Base-by-base conservation (phyloP, 2,329 filamentous ascomycete species). In the Cytospora paraplurivora region DNA sequence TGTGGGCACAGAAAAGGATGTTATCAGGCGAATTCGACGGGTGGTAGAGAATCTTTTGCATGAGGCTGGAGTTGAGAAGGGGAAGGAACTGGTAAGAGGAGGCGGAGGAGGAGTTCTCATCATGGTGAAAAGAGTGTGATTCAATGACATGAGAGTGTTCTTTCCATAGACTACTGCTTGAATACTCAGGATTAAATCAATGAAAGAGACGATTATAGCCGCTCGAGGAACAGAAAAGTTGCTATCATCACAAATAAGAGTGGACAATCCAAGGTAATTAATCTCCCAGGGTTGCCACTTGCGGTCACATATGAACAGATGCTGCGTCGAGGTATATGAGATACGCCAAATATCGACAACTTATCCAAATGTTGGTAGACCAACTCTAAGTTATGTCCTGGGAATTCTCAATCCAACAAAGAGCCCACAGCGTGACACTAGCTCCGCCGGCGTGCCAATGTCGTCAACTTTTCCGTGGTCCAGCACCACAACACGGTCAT, bases 1-100 rank as follows among this genome's bases (percentile, higher is more conserved):
- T 0, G 75, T 71, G 0, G 74, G 75, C 0, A 81, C 78, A 0
- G 79, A 81, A 11, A 53, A 70, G 0, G 79, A 78, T 62, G 69
- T 75, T 19, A 68, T 78, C 7, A 74, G 66, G 47, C 67, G 71
- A n/a, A 68, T 73, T 52, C 68, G 72, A 7, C 64, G 65, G 37
- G 59, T 69, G 10, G 66, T 75, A 4, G 73, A 73, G 63, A 62
- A 44, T 8, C 59, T 74, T 21, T 47, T 70, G 13, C 71, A 71
- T 6, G 73, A 75, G 13, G 73, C 71, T 0, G 77, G 76, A 0
- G 73, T 78, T 2, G 71, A 76, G 32, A 62, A 70, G 37, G 75
- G 73, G 0, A 70, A 75, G 32, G 74, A 77, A 57, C 33, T 50
- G 2, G n/a, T 78, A 1, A 69, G 56, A 27, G 71, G 68, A 0